Percentiles rank a stretch among this genome's conserved stretches.
These are phyloP conservation scores for Globisporangium okanoganense DNA, from an alignment of 352 stramenopile genomes.

Conservation along the genomic window DNA sequence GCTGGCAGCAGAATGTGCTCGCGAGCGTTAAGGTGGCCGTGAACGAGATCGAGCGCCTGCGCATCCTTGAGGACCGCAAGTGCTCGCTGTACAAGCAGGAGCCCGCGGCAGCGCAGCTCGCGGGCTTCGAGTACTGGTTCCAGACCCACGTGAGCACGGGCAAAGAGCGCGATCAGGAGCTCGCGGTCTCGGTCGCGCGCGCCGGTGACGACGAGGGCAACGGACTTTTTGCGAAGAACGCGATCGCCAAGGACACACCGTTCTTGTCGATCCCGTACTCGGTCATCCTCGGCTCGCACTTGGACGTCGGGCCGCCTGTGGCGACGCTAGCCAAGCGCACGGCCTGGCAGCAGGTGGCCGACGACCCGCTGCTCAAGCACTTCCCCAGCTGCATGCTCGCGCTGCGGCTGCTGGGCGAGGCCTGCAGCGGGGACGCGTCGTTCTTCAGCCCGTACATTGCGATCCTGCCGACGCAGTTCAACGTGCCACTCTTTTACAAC, in stretches of 20 bases:
- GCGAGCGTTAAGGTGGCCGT: constrained; percentile 23
- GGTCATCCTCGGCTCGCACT: constrained; percentile 25
- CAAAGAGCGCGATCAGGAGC: not conserved
- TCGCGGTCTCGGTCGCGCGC: constrained; percentile 19
- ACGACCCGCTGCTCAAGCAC: constrained; percentile 31
- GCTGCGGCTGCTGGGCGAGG: constrained; percentile 37
- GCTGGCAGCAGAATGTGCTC: constrained; percentile 30
- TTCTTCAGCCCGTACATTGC: constrained; percentile 43
- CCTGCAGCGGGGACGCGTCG: constrained; percentile 16
- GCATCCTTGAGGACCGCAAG: constrained; percentile 20
- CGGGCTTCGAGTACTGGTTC: constrained; percentile 32
- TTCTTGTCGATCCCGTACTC: constrained; percentile 38
- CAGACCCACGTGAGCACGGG: constrained; percentile 4
- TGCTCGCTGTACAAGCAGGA: constrained; percentile 16
- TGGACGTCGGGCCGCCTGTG: constrained; percentile 15
- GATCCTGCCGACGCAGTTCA: constrained; percentile 37
- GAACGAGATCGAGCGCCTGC: constrained; percentile 24
- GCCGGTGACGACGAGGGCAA: constrained; percentile 24
- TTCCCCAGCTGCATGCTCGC: constrained; percentile 44
- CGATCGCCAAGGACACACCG: constrained; percentile 18
- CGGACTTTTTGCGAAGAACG: constrained; percentile 24
- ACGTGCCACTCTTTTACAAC: constrained; percentile 50
- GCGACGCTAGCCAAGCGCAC: constrained; percentile 2
- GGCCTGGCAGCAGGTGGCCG: constrained; percentile 23
- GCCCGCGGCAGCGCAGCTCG: constrained; percentile 15